Percentiles rank a stretch among this genome's conserved stretches.
These are phyloP conservation scores for Penicillium antarcticum DNA, from an alignment of 495 filamentous ascomycete species.

Conservation along the genomic window DNA sequence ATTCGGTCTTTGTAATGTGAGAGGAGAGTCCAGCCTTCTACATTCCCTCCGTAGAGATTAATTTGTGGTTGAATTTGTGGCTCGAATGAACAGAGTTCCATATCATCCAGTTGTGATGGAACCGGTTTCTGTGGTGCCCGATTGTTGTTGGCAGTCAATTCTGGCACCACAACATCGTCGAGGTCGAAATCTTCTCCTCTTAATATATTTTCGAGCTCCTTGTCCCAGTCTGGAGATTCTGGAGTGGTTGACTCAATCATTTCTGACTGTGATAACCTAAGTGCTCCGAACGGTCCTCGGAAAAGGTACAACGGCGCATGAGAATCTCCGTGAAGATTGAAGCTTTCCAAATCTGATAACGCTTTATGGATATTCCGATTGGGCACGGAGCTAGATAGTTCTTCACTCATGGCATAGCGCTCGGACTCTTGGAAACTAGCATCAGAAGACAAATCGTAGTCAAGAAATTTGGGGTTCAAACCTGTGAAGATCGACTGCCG, in stretches of 20 bases:
- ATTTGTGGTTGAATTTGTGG: neutral
- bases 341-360: slow-evolving; percentile 11
- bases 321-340: neutral
- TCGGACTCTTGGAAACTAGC: slow-evolving; percentile 9
- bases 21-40: slow-evolving; percentile 15
- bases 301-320: slow-evolving; percentile 3
- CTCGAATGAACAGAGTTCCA: neutral
- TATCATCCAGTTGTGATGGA: neutral
- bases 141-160: neutral
- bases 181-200: neutral
- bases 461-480: neutral
- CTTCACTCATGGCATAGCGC: slow-evolving; percentile 13
- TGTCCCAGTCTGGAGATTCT: slow-evolving; percentile 1
- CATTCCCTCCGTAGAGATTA: neutral
- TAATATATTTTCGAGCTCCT: neutral
- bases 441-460: neutral
- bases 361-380: slow-evolving; percentile 4
- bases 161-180: neutral
- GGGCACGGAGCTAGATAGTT: neutral
- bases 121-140: too few species aligned
- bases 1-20: slow-evolving; percentile 21
- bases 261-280: neutral
- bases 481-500: slow-evolving; percentile 17
- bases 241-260: neutral
- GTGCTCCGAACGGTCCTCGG: slow-evolving; percentile 18